These are phyloP conservation scores for Tulasnella sp. DNA, from an alignment of 768 basidiomycete genomes.

Conservation along the genomic window DNA sequence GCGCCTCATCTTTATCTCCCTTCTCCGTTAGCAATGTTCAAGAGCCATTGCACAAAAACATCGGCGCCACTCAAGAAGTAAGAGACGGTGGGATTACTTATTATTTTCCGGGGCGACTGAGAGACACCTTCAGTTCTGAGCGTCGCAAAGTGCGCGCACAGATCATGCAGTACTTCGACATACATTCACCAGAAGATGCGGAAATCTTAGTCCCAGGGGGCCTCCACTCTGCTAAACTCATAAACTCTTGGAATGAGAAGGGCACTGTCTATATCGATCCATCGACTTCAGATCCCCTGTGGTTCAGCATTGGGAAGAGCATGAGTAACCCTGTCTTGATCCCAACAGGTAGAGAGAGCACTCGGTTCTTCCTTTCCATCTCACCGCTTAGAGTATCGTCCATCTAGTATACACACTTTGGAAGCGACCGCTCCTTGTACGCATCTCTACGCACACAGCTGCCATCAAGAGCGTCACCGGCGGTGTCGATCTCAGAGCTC, in stretches of 20 bases:
- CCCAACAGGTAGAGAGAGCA: conserved; percentile 53
- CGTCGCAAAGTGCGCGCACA: conserved; percentile 10
- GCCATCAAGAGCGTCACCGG: conserved; percentile 62
- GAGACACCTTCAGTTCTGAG: not conserved
- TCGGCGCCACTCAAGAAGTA: conserved; percentile 5
- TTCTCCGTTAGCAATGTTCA: no score
- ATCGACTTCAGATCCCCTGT: conserved; percentile 58
- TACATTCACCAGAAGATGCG: conserved; percentile 39
- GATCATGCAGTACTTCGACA: not conserved
- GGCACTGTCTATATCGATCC: conserved; percentile 37
- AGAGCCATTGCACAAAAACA: not conserved
- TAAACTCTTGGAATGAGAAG: conserved; percentile 53
- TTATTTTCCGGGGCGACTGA: not conserved
- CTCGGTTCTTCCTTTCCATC: not conserved
- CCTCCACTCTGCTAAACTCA: conserved; percentile 55
- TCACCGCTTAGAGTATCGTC: not conserved
- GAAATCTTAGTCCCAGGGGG: conserved; percentile 68
- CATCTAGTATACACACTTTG: conserved; percentile 60
- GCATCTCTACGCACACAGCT: conserved; percentile 55
- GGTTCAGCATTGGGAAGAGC: conserved; percentile 67
- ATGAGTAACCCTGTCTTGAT: conserved; percentile 50
- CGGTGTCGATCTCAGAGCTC: conserved; percentile 82
- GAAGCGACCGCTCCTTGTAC: conserved; percentile 61
- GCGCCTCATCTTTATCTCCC: no score
- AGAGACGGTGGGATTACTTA: not conserved